Evolutionary conservation across 805 yeast species (phyloP), one percentile per base, ranked within the genome.

Genomic region (Saccharomycopsis olivae): DNA sequence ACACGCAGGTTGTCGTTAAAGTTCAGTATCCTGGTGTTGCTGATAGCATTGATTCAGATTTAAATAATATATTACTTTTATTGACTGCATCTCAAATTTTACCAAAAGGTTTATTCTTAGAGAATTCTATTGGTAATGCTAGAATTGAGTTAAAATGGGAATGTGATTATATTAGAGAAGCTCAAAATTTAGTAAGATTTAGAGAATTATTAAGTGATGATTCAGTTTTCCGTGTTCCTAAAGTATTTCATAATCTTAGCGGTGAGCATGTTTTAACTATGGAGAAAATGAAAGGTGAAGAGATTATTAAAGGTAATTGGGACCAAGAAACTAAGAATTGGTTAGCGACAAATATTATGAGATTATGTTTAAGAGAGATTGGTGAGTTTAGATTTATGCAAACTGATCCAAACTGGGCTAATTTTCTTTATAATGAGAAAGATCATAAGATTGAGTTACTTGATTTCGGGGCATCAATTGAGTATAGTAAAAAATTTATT

Each of bases 331-430:
- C 80, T 5, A 75, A 71, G 46, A 66, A 92, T 59, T 82, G 82
- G 75, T 78, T 92, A 38, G 94, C 95, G 14, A 73, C 84, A 3
- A 71, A 80, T 49, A 77, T 92, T 38, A 82, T 92, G 95, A 71
- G 85, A 48, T 66, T 92, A 31, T 87, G 96, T 54, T 63, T 92
- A 35, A 66, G 71, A 50, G 98, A 92, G 60, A 83, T 92, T 57
- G 84, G 87, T 11, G 64, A 73, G 50, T 88, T 81, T 64, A 73
- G 71, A 53, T 89, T 80, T 62, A 92, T 92, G 98, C 98, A 92
- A 62, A 89, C 97, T 1, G 98, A 92, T 62, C 98, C 98, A 38
- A 92, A 92, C 59, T 92, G 98, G 98, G 96, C 98, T 33, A 92
- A 92, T 58, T 92, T 92, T 62, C 61, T 92, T 44, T 87, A 83